A percentile compares a stretch with the other conserved stretches of the same genome.
Evolutionary conservation across 2,329 filamentous ascomycete genomes (phyloP).

Genomic region (Claviceps citrina): DNA sequence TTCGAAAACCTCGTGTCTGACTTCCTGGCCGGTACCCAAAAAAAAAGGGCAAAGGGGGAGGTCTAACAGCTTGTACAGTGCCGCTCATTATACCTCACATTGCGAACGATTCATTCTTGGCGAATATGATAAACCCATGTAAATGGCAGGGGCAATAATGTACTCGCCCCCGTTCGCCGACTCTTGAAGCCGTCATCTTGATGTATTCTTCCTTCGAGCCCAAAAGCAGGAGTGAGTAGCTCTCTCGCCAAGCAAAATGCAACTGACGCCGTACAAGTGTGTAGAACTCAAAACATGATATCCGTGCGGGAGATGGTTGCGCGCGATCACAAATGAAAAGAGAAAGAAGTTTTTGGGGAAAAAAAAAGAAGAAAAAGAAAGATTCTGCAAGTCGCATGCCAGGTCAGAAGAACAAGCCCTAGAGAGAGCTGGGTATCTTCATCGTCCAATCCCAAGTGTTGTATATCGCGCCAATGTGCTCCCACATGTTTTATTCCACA

Average conservation of each 20-base stretch:
- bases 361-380: slow-evolving; percentile 3
- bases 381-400: slow-evolving; percentile 6
- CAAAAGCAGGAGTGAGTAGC: background rate
- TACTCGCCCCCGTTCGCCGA: background rate
- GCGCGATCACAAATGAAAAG: slow-evolving; percentile 4
- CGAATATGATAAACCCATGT: slow-evolving; percentile 1
- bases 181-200: background rate
- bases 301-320: background rate
- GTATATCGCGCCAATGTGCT: slow-evolving; percentile 5
- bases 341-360: too few relatives aligned
- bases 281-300: background rate
- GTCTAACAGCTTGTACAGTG: background rate
- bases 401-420: slow-evolving; percentile 22
- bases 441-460: slow-evolving; percentile 16
- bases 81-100: background rate
- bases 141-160: slow-evolving; percentile 1
- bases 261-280: background rate
- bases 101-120: background rate
- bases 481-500: background rate
- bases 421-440: slow-evolving; percentile 25
- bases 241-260: background rate
- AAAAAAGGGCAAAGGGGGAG: background rate
- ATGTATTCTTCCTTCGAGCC: background rate
- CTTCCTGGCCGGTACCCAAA: background rate
- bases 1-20: background rate